Evolutionary conservation across 2,329 filamentous ascomycete species (phyloP), one percentile per base, ranked within the genome.

Genomic region (Rosellinia necatrix): DNA sequence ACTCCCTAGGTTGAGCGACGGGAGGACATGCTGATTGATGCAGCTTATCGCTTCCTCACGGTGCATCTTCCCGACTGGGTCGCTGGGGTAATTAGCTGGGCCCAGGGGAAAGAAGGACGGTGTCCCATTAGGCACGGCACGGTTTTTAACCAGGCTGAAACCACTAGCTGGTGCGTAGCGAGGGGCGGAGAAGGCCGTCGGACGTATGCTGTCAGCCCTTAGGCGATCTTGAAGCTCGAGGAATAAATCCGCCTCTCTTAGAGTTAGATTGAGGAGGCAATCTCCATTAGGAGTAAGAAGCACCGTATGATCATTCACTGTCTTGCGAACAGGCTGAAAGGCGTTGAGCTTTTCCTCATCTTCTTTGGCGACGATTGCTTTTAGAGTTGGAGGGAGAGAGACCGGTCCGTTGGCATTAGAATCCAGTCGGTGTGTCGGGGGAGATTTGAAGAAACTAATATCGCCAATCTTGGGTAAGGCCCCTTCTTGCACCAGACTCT

Each of bases 201-300:
- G 83, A 48, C 77, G 78, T 42, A 77, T 74, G 12, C 79, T 77
- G 32, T 76, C 74, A 7, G 71, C 68, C 2, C 81, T 79, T 40
- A 90, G 74, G 6, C 75, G 74, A 43, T 79, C 76, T 70, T 93
- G 90, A 4, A 93, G 79, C 47, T 84, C 78, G 9, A 93, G 75
- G 62, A 89, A 92, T 4, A 81, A 81, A 29, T 86, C 78, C 67
- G 92, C 89, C 60, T 92, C 86, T 37, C 87, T 83, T 3, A 80
- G 74, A 1, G 80, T 85, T 50, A 94, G 74, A 55, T 89, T 87
- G 61, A 87, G 85, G n/a, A 93, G 78, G 68, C 88, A 90, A 60
- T 90, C 86, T 9, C 90, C 89, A 59, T 88, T 86, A 0, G 89
- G 88, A 0, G 89, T 92, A 49, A 92, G 83, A 63, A 92, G 80